phyloP scores from a whole-genome alignment of 2,329 filamentous ascomycete genomes.

The Monosporascus sp. region DNA sequence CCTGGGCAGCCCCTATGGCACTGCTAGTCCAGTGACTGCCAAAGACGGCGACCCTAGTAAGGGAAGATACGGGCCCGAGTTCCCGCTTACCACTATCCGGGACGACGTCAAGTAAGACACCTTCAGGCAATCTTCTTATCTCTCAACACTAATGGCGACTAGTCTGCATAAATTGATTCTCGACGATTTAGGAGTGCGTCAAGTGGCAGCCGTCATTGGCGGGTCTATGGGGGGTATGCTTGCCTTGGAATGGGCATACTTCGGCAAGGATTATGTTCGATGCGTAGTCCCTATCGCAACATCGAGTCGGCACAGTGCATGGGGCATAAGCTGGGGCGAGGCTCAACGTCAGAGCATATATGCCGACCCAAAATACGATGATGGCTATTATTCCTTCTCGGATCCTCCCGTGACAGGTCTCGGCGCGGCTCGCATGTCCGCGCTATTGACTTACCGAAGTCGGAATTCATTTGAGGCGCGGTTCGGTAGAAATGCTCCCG shows the following conservation, averaged over 20 bases:
- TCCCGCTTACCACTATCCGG: slow-evolving; percentile 88
- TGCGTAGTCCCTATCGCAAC: slow-evolving; percentile 80
- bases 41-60: slow-evolving; percentile 73
- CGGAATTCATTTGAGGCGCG: slow-evolving; percentile 95
- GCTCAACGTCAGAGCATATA: slow-evolving; percentile 92
- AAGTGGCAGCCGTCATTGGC: slow-evolving; percentile 74
- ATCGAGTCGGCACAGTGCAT: slow-evolving; percentile 78
- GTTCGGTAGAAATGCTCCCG: slow-evolving; percentile 89
- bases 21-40: slow-evolving; percentile 81
- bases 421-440: slow-evolving; percentile 93
- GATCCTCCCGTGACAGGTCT: slow-evolving; percentile 84
- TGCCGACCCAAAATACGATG: slow-evolving; percentile 95
- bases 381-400: slow-evolving; percentile 86
- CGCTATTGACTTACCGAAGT: slow-evolving; percentile 90
- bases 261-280: slow-evolving; percentile 79
- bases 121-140: slow-evolving; percentile 5
- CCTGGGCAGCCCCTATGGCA: slow-evolving; percentile 78
- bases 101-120: slow-evolving; percentile 82
- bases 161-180: slow-evolving; percentile 76
- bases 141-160: slow-evolving; percentile 13
- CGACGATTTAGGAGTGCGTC: slow-evolving; percentile 73
- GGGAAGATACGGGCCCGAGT: slow-evolving; percentile 87
- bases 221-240: slow-evolving; percentile 88
- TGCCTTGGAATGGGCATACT: slow-evolving; percentile 87
- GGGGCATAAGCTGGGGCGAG: slow-evolving; percentile 89